A percentile compares a stretch with the other conserved stretches of the same genome.
These are phyloP conservation scores for Colletotrichum liriopes DNA, from an alignment of 2,329 filamentous ascomycete species.

Conservation along the genomic window DNA sequence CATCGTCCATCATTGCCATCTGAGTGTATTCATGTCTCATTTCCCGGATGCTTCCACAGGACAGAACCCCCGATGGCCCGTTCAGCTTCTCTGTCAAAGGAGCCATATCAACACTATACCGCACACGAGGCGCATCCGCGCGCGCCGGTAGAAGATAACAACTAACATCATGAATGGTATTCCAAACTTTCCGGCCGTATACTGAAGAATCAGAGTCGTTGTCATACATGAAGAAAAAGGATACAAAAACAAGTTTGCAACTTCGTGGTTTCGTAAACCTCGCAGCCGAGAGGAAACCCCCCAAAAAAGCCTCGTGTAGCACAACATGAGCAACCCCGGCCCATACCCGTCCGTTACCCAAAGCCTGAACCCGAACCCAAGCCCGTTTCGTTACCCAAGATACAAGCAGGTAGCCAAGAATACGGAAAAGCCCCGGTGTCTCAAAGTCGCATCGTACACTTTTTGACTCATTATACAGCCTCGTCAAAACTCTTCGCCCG, in stretches of 20 bases:
- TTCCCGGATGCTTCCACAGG: not conserved
- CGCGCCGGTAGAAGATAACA: not conserved
- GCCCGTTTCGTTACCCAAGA: slow-evolving; percentile 26
- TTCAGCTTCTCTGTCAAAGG: not conserved
- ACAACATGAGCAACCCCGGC: slow-evolving; percentile 12
- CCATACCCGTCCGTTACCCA: slow-evolving; percentile 8
- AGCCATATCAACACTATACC: not conserved
- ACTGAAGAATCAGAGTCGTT: slow-evolving; percentile 6
- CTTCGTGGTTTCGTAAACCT: not conserved
- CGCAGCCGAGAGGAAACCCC: slow-evolving; percentile 1
- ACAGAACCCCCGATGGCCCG: not conserved
- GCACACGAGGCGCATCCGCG: no score
- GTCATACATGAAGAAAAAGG: not conserved
- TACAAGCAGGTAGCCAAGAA: slow-evolving; percentile 1
- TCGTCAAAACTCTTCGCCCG: slow-evolving; percentile 9
- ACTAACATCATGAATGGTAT: slow-evolving; percentile 5
- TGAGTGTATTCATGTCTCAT: not conserved
- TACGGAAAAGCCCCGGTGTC: slow-evolving; percentile 25
- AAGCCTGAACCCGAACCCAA: slow-evolving; percentile 7
- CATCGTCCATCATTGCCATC: not conserved
- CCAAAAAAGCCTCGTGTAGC: slow-evolving; percentile 13
- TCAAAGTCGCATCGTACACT: slow-evolving; percentile 35
- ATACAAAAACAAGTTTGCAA: not conserved
- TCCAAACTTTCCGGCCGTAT: slow-evolving; percentile 9
- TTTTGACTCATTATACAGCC: slow-evolving; percentile 29